phyloP scores from a whole-genome alignment of 78 protist genomes.

The Pigoraptor vietnamica region DNA sequence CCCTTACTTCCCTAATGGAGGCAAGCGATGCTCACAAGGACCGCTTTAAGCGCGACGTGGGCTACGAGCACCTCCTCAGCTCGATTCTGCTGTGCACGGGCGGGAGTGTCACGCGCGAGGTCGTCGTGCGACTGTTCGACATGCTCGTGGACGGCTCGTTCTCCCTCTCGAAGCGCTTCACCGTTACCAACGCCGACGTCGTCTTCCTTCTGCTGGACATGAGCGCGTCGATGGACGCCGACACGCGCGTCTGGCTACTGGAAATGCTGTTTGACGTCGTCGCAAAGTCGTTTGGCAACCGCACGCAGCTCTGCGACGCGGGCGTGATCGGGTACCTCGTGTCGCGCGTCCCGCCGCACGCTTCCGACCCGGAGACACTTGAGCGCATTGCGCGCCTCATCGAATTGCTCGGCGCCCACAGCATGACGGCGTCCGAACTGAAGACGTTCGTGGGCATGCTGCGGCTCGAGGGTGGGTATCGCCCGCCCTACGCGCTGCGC shows the following conservation, averaged over 20 bases:
- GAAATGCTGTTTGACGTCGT: background rate
- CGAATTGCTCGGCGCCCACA: background rate
- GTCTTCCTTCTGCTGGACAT: background rate
- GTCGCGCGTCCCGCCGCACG: background rate
- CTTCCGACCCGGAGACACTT: background rate
- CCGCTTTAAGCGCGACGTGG: background rate
- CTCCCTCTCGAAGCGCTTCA: background rate
- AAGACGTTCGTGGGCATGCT: background rate
- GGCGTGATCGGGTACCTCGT: background rate
- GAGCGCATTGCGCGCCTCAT: background rate
- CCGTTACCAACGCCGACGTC: background rate
- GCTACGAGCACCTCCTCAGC: background rate
- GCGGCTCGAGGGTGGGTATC: background rate
- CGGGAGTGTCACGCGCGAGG: background rate
- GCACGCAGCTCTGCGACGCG: background rate
- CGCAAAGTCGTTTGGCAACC: background rate
- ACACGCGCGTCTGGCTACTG: background rate
- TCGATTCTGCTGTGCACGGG: background rate
- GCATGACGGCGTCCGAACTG: background rate
- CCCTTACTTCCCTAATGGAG: background rate
- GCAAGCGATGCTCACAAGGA: background rate
- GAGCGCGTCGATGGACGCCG: background rate
- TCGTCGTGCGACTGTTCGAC: background rate
- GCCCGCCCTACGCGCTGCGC: background rate
- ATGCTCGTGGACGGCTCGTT: constrained; percentile 1